Base-by-base conservation (phyloP, 306 rosid species). In the Cercis canadensis region DNA sequence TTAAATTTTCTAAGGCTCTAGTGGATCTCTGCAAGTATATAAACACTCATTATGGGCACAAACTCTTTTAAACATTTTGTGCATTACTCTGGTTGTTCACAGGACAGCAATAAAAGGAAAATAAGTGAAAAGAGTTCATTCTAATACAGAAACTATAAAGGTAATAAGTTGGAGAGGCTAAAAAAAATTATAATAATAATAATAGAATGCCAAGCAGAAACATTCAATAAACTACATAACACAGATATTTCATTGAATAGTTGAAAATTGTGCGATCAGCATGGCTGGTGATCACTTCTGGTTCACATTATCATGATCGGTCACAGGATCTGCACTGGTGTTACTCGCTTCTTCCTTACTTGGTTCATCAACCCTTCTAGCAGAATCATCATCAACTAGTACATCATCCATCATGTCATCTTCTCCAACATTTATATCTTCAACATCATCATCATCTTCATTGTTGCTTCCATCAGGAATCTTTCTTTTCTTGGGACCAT, bases 391-490 rank as follows among this genome's bases (percentile, higher is more conserved):
- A 1, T 80, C 95, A 32, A 56, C 91, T 10, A 91, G 84, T 16
- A 86, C 92, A 67, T 94, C 99, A 39, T 94, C 99, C 83, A 94
- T 86, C 80, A 91, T 84, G 86, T 94, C 96, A 58, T 94, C 99
- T 82, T 94, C 99, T 53, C 86, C 96, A 0, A 79, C 88, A 39
- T 87, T 94, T 75, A 91, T 89, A 67, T 93, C 99, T 84, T 91
- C 99, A 65, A 87, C 96, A 33, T 90, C 97, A 44, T 91, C 97
- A 47, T 86, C 95, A 8, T 89, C 97, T 75, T 91, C 97, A 5
- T 86, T 86, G 80, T 85, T 83, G 84, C 73, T 84, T 56, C 90
- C 95, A 5, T 72, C 96, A 0, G 96, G 95, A 75, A 94, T 89
- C 78, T 80, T 91, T 66, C 96, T 84, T 76, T 85, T 95, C 87